Evolutionary conservation across 441 rosid genomes (phyloP).

Genomic region (Gossypium aridum): DNA sequence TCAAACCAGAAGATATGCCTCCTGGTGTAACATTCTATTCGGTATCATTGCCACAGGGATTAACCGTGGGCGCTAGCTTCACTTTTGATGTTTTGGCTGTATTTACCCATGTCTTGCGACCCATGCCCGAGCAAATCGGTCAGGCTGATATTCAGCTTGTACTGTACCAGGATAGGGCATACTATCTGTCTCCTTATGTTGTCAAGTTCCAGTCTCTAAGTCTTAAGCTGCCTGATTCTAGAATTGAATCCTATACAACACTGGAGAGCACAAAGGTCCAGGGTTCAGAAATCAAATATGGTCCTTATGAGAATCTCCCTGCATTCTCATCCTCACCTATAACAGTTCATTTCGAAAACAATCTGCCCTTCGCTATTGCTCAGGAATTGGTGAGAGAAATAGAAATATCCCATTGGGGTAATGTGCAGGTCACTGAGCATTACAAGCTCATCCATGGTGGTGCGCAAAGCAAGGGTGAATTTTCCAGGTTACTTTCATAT

Average conservation of each 20-base stretch:
- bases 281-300: constrained; percentile 84
- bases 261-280: constrained; percentile 55
- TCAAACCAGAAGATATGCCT: constrained; percentile 48
- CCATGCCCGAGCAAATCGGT: constrained; percentile 79
- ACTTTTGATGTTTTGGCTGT: constrained; percentile 53
- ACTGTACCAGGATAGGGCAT: constrained; percentile 65
- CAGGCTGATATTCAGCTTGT: constrained; percentile 90
- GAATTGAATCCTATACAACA: constrained; percentile 73
- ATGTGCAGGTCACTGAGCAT: constrained; percentile 81
- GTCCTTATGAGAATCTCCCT: constrained; percentile 70
- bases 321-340: constrained; percentile 64
- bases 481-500: constrained; percentile 60
- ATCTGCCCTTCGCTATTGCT: constrained; percentile 77
- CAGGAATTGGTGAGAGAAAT: constrained; percentile 76
- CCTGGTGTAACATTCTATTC: constrained; percentile 50
- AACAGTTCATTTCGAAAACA: constrained; percentile 77
- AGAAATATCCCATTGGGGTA: constrained; percentile 98
- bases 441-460: constrained; percentile 77
- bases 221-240: constrained; percentile 60
- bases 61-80: constrained; percentile 51
- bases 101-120: constrained; percentile 56
- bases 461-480: constrained; percentile 83
- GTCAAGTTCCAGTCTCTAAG: constrained; percentile 68
- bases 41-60: constrained; percentile 52
- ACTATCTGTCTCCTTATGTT: constrained; percentile 68